Base-by-base conservation (phyloP, 73 alveolate genomes). In the Stentor coeruleus region DNA sequence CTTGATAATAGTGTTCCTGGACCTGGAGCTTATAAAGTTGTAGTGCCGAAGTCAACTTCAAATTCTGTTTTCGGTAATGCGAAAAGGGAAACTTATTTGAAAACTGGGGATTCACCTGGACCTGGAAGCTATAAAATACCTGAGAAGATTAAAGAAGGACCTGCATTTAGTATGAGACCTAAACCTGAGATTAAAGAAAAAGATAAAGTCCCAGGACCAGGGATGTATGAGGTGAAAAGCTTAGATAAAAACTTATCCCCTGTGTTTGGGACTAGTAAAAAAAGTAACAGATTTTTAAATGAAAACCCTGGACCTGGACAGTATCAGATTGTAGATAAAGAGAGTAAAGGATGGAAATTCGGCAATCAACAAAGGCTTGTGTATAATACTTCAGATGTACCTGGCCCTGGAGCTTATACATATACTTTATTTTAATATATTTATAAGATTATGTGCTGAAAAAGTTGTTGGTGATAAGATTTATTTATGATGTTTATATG, bases 251-350 rank as follows among this genome's bases (percentile, higher is more conserved):
- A 14, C 14, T 20, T 20, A 1, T 20, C 39, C 39, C 79, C 79
- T 28, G 37, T 20, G 42, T 66, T 66, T 66, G 37, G n/a, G 0
- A 31, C 37, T 40, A 66, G 37, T 20, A 66, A 66, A 66, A 20
- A 40, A 20, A 11, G 11, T 26, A 31, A 26, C 11, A 15, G 14
- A 20, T 28, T 1, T 20, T 28, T 26, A 1, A 75, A 38, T 11
- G 59, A 58, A 3, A 81, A 38, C 30, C 96, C 96, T 20, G 96
- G 96, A 35, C 96, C 96, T 4, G 94, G 93, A n/a, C 74, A 80
- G 38, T 91, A 91, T 55, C 6, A 83, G 39, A 38, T 20, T 60
- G 36, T 49, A 72, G 59, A 81, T 38, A 0, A 88, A 42, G 74
- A 33, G 28, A 76, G 84, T 58, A 30, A 2, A 81, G 35, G 3